These are phyloP conservation scores for Tricholoma sp. DNA, from an alignment of 768 basidiomycete species.

Conservation along the genomic window DNA sequence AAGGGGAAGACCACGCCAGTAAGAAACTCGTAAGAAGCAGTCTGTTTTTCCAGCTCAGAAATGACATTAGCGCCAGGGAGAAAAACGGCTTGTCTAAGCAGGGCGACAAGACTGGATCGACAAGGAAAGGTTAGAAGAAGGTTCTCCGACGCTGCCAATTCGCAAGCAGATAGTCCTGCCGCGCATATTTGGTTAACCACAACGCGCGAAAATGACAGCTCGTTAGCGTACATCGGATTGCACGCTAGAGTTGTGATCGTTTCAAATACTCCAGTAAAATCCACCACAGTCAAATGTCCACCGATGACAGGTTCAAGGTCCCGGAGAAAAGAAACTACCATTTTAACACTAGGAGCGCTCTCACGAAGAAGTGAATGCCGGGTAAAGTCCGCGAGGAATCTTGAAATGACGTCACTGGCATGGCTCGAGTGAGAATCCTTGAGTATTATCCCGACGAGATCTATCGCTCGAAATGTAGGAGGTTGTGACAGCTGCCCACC, in stretches of 20 bases:
- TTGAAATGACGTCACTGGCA: conserved; percentile 35
- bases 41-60: conserved; percentile 48
- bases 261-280: conserved; percentile 56
- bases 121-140: conserved; percentile 35
- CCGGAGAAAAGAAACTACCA: conserved; percentile 45
- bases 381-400: conserved; percentile 51
- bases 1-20: conserved; percentile 61
- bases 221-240: conserved; percentile 44
- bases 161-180: conserved; percentile 43
- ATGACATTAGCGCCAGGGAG: conserved; percentile 50
- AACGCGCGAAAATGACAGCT: conserved; percentile 43
- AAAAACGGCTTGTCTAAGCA: conserved; percentile 41
- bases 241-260: conserved; percentile 40
- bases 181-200: conserved; percentile 42
- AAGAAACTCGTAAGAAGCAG: conserved; percentile 56
- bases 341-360: conserved; percentile 39
- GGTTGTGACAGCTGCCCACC: conserved; percentile 44
- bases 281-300: conserved; percentile 40
- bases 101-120: conserved; percentile 33
- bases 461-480: conserved; percentile 43
- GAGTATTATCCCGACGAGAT: conserved; percentile 51
- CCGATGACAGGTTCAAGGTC: conserved; percentile 54
- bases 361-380: conserved; percentile 44
- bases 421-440: conserved; percentile 40
- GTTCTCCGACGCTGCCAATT: conserved; percentile 38